Evolutionary conservation across 768 basidiomycete species (phyloP), one percentile per base, ranked within the genome.

Genomic region (Mycena polygramma): DNA sequence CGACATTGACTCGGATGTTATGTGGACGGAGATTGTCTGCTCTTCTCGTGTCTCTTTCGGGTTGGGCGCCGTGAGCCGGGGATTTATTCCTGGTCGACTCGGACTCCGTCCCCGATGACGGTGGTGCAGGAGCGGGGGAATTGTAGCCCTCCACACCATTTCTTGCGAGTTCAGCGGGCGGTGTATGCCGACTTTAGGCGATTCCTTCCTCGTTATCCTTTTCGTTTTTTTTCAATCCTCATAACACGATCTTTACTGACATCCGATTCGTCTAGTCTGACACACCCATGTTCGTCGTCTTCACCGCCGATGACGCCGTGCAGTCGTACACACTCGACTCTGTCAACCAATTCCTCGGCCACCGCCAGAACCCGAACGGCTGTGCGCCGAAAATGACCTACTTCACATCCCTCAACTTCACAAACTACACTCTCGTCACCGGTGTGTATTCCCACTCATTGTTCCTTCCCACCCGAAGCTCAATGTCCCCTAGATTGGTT

Each of bases 361-460:
- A 92, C 2, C 90, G 93, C 54, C 85, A 87, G 75, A 94, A 94
- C 75, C 92, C 93, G 41, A 93, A 94, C 72, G 91, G 92, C 17
- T 95, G 93, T 79, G 75, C 78, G 22, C 87, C 89, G 46, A 91
- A 88, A 79, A 93, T 92, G 88, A 93, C 93, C 43, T 95, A 92
- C 79, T 94, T 86, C 78, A 88, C 88, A 13, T 91, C 90, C 1
- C 80, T 93, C 49, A 87, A 86, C 62, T 94, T 88, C 80, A 94
- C 93, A 15, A 94, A 94, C 78, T 93, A 91, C 78, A 89, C 90
- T 1, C 85, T 93, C 48, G 90, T 94, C 46, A 94, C 87, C 13
- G 85, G 86, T 85, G 51, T 26, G 79, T 79, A 43, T 46, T 46
- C 19, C 19, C 19, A 1, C 45, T 46, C 19, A 7, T 14, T n/a